Base-by-base conservation (phyloP, 345 rosid species). In the Salix purpurea region DNA sequence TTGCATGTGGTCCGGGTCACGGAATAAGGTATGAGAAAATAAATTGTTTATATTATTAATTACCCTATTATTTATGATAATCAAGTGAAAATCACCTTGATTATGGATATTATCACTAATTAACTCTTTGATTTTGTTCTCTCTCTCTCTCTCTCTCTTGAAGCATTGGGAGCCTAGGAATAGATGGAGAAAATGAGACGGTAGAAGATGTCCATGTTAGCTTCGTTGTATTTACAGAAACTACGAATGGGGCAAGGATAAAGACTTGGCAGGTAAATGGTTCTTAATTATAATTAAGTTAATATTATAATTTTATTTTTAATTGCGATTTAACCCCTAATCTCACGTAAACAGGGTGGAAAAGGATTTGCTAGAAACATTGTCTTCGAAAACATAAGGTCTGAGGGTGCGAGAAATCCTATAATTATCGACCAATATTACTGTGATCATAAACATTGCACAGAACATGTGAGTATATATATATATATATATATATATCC, bases 361-460 rank as follows among this genome's bases (percentile, higher is more conserved):
- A 79, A 24, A 71, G 91, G 93, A 1, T 69, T 82, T 18, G 91
- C 83, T 21, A 84, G 74, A 79, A 72, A 86, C 56, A 71, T 89
- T 40, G 23, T 69, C 1, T 89, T 86, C 34, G 89, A 83, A 67
- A 56, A 79, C 36, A 83, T 86, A 9, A 60, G 6, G 6, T 40
- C 76, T 7, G 36, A 65, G 19, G 76, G 64, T 42, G 71, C 82
- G 16, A 44, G 44, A 2, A 71, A 85, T 50, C 89, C 94, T 32
- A 88, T 90, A 69, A 81, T 88, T 36, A 85, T 89, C 62, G 87
- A 88, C 73, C 94, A 88, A 76, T 87, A 66, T 78, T 86, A 89
- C 56, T 86, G 92, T 26, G 83, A 85, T 32, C 88, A 84, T 11
- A 16, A 84, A 13, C 67, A 80, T 14, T 87, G 91, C 83, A 69